Evolutionary conservation across 2,329 filamentous ascomycete species (phyloP).

Genomic region (Plectosphaerella cucumerina): DNA sequence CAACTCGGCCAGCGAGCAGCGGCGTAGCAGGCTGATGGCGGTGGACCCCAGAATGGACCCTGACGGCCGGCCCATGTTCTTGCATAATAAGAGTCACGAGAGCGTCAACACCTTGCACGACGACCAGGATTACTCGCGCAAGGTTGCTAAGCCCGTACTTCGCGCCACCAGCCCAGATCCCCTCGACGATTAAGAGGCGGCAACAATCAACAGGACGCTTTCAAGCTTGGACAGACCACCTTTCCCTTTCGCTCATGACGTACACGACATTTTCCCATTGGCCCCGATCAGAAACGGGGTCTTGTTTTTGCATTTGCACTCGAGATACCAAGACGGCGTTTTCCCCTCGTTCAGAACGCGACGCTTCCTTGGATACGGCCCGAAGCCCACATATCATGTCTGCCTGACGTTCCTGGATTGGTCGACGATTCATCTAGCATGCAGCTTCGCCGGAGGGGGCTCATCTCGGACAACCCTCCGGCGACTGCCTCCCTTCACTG

Average conservation of each 20-base stretch:
- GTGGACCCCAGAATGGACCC: constrained; percentile 62
- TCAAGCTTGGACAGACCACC: no score
- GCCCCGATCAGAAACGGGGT: constrained; percentile 7
- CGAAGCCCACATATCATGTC: neutral
- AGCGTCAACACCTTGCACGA: constrained; percentile 61
- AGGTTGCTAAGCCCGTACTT: constrained; percentile 54
- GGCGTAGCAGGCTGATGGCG: constrained; percentile 49
- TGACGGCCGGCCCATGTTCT: constrained; percentile 53
- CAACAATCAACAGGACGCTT: constrained; percentile 1
- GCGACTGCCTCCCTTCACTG: neutral
- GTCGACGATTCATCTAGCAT: constrained; percentile 1
- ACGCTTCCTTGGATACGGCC: constrained; percentile 5
- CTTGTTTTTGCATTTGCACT: constrained; percentile 12
- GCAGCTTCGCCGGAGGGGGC: neutral
- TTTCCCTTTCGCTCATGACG: constrained; percentile 9
- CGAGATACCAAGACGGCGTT: constrained; percentile 19
- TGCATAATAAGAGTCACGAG: constrained; percentile 55
- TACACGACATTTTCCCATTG: constrained; percentile 11
- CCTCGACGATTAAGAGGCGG: constrained; percentile 18
- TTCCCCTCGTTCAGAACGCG: constrained; percentile 6
- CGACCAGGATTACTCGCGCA: constrained; percentile 61
- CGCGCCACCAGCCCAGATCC: constrained; percentile 61
- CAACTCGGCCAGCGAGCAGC: constrained; percentile 8
- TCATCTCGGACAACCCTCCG: neutral
- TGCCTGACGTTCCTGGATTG: neutral